Percentiles rank a stretch among this genome's conserved stretches.
These are phyloP conservation scores for Ilex aquifolium DNA, from an alignment of 257 asterid genomes.

Conservation along the genomic window DNA sequence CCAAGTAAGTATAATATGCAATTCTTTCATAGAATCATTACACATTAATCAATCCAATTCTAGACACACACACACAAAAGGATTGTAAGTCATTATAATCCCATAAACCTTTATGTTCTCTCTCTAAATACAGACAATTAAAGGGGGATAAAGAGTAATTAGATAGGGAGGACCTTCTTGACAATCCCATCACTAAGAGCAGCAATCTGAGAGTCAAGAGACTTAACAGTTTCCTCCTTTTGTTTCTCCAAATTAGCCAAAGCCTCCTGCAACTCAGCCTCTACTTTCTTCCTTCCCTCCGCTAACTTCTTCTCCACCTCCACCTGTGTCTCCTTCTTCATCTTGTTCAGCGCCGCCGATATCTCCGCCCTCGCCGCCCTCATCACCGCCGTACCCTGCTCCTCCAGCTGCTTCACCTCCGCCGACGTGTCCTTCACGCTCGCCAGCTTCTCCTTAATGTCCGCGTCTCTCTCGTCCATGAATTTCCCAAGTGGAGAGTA, in stretches of 20 bases:
- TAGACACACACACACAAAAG: no score
- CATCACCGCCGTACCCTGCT: slow-evolving; percentile 69
- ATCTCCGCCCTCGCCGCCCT: slow-evolving; percentile 94
- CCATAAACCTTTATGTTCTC: no score
- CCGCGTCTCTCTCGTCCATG: slow-evolving; percentile 90
- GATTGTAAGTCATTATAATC: no score
- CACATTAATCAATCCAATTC: no score
- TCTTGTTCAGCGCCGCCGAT: slow-evolving; percentile 77
- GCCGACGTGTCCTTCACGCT: slow-evolving; percentile 85
- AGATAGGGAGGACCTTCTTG: slow-evolving; percentile 81
- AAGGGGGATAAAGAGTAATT: neutral
- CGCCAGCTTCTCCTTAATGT: slow-evolving; percentile 57
- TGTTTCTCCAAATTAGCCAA: slow-evolving; percentile 59
- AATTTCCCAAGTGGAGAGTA: slow-evolving; percentile 77
- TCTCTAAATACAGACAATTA: no score
- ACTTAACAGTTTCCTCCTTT: slow-evolving; percentile 68
- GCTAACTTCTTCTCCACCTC: slow-evolving; percentile 79
- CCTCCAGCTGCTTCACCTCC: slow-evolving; percentile 87
- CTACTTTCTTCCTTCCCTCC: slow-evolving; percentile 81
- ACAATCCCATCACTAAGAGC: slow-evolving; percentile 78
- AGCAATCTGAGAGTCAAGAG: slow-evolving; percentile 85
- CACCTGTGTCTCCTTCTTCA: slow-evolving; percentile 86
- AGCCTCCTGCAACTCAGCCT: slow-evolving; percentile 82
- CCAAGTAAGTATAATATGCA: no score
- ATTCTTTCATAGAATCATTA: no score